phyloP scores from a whole-genome alignment of 257 asterid genomes.

The Solanum pinnatisectum region DNA sequence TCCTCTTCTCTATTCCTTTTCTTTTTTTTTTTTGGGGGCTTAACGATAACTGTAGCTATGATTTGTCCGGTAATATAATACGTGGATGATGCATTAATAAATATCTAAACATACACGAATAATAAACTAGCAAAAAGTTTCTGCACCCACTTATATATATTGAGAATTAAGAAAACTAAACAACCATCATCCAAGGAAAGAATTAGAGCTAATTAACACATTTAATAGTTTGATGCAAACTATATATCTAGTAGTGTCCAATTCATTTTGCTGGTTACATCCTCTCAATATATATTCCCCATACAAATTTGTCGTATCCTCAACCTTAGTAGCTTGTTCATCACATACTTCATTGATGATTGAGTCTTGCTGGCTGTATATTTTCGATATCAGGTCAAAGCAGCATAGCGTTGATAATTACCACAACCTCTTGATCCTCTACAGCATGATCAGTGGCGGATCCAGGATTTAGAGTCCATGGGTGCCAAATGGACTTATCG shows the following conservation, averaged over 20 bases:
- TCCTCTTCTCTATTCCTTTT: not conserved
- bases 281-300: no score
- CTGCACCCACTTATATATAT: not conserved
- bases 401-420: not conserved
- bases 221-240: not conserved
- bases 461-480: no score
- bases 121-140: no score
- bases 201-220: not conserved
- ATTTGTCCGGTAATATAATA: not conserved
- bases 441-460: not conserved
- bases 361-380: not conserved
- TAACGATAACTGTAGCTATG: not conserved
- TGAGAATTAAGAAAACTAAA: not conserved
- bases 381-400: not conserved
- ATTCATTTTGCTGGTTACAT: not conserved
- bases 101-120: not conserved
- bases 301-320: not conserved
- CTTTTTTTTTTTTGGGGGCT: accelerated
- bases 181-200: not conserved
- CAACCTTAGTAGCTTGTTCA: not conserved
- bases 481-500: no score
- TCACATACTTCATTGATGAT: not conserved
- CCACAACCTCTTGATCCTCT: not conserved
- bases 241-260: not conserved
- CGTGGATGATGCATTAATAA: not conserved